Evolutionary conservation across 2,329 filamentous ascomycete genomes (phyloP).

Genomic region (Hypoxylon sp.): DNA sequence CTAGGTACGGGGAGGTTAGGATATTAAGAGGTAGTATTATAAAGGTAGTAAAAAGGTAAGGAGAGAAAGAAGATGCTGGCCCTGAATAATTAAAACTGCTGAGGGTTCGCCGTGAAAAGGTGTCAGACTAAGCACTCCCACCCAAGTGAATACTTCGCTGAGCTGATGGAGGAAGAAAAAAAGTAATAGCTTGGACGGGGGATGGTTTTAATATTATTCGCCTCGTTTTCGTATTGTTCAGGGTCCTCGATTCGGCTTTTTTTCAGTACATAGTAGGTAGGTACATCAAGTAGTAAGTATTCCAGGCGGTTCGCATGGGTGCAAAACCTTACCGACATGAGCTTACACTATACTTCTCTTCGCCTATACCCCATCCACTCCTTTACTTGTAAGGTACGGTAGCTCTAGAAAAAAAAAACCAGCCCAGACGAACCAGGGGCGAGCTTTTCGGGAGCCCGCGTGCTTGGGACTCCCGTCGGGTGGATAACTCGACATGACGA

Average conservation of each 20-base stretch:
- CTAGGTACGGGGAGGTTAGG: neutral
- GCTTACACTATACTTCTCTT: too few relatives aligned
- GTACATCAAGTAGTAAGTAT: too few relatives aligned
- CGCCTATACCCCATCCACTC: too few relatives aligned
- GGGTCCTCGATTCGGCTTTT: slow-evolving; percentile 19
- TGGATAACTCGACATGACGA: slow-evolving; percentile 4
- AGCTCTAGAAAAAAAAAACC: too few relatives aligned
- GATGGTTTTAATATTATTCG: slow-evolving; percentile 31
- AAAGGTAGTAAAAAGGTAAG: slow-evolving; percentile 1
- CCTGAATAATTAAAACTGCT: too few relatives aligned
- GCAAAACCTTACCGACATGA: too few relatives aligned
- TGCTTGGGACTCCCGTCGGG: slow-evolving; percentile 10
- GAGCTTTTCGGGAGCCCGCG: slow-evolving; percentile 4
- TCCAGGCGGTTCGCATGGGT: too few relatives aligned
- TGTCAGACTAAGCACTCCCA: too few relatives aligned
- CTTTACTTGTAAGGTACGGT: too few relatives aligned
- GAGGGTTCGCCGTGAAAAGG: too few relatives aligned
- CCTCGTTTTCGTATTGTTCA: slow-evolving; percentile 37
- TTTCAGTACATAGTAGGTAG: neutral
- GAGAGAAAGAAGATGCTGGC: slow-evolving; percentile 10
- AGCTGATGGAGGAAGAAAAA: too few relatives aligned
- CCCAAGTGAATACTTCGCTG: too few relatives aligned
- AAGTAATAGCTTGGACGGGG: slow-evolving; percentile 20
- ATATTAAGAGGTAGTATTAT: slow-evolving; percentile 17
- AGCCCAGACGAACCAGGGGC: slow-evolving; percentile 2